Percentiles rank a stretch among this genome's conserved stretches.
These are phyloP conservation scores for Evansstolkia leycettana DNA, from an alignment of 495 filamentous ascomycete genomes.

Conservation along the genomic window DNA sequence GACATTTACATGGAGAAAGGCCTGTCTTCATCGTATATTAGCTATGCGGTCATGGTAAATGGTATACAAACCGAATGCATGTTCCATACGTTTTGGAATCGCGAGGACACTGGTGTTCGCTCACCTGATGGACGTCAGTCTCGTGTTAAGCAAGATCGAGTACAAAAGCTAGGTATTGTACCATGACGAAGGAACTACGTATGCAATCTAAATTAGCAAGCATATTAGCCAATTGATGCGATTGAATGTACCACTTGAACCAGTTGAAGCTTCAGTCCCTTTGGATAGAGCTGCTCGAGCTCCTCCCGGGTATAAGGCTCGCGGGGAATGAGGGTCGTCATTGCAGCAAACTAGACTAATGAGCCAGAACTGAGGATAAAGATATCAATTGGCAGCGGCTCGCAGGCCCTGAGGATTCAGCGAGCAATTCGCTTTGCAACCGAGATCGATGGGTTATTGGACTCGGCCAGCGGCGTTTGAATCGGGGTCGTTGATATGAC, in stretches of 20 bases:
- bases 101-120: slow-evolving; percentile 70
- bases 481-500: background rate
- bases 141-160: background rate
- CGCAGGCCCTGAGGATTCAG: background rate
- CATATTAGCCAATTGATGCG: slow-evolving; percentile 54
- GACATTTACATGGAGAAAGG: slow-evolving; percentile 50
- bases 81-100: slow-evolving; percentile 68
- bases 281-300: slow-evolving; percentile 70
- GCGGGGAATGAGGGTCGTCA: slow-evolving; percentile 69
- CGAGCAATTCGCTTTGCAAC: no score
- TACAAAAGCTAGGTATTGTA: slow-evolving; percentile 11
- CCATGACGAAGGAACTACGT: slow-evolving; percentile 71
- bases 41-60: slow-evolving; percentile 1
- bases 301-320: slow-evolving; percentile 71
- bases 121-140: slow-evolving; percentile 40
- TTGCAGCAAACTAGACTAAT: slow-evolving; percentile 17
- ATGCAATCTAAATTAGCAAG: slow-evolving; percentile 7
- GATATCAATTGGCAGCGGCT: background rate
- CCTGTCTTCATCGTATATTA: slow-evolving; percentile 46
- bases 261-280: slow-evolving; percentile 64
- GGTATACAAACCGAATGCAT: background rate
- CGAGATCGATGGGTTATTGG: no score
- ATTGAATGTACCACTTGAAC: slow-evolving; percentile 63
- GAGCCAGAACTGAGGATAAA: background rate
- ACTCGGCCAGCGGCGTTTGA: no score